Evolutionary conservation across 139 green algal genomes (phyloP).

Genomic region (Micractinium conductrix): DNA sequence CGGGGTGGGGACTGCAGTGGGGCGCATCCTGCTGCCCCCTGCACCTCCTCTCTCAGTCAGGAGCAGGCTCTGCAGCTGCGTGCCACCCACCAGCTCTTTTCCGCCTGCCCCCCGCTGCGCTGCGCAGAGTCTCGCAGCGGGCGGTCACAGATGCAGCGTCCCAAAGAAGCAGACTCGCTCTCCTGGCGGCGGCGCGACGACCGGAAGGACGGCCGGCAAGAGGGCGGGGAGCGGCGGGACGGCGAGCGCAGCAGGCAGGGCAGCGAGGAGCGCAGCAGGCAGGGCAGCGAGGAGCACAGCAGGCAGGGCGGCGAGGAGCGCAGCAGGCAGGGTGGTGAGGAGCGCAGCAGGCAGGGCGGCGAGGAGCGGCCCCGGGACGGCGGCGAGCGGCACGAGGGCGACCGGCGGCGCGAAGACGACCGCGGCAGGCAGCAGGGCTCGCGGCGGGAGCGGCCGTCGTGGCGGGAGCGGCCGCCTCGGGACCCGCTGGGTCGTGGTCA

Average conservation of each 20-base stretch:
- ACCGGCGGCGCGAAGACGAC: neutral
- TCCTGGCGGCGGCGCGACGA: constrained; percentile 48
- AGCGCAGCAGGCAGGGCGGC: neutral
- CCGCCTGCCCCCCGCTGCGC: neutral
- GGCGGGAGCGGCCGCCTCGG: neutral
- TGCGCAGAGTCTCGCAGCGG: constrained; percentile 18
- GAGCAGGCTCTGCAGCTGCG: neutral
- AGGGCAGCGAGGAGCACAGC: constrained; percentile 16
- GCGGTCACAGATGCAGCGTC: constrained; percentile 61
- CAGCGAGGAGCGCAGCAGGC: neutral
- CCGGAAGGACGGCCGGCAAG: neutral
- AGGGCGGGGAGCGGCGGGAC: constrained; percentile 6
- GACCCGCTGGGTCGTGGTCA: constrained; percentile 11
- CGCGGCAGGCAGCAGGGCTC: neutral
- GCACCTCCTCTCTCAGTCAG: neutral
- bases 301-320: constrained; percentile 10
- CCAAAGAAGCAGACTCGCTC: constrained; percentile 38
- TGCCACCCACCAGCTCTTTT: neutral
- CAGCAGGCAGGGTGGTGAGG: constrained; percentile 11
- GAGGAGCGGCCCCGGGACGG: constrained; percentile 34
- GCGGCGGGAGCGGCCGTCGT: neutral
- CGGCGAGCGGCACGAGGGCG: neutral
- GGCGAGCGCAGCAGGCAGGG: constrained; percentile 32
- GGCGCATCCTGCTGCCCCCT: neutral
- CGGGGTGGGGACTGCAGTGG: no score